Percentiles rank a stretch among this genome's conserved stretches.
phyloP scores from a whole-genome alignment of 805 yeast species.

The Kuraishia borneana region DNA sequence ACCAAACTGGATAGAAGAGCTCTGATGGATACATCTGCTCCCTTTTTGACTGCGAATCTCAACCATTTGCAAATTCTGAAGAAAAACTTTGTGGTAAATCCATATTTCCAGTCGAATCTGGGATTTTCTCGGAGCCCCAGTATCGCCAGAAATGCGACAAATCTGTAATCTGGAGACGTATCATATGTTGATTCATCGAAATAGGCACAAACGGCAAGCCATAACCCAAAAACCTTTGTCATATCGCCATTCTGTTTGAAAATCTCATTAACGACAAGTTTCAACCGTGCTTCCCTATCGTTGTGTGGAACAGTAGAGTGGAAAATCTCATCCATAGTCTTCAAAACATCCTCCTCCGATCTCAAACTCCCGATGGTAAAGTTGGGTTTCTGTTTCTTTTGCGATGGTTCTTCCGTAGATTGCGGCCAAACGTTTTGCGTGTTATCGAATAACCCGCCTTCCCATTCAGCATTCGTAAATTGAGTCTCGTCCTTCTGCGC shows the following conservation, averaged over 20 bases:
- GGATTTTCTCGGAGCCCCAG: background rate
- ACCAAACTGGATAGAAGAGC: slow-evolving; percentile 1
- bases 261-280: background rate
- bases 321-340: background rate
- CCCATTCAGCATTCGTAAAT: no score
- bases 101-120: slow-evolving; percentile 4
- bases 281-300: background rate
- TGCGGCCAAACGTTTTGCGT: no score
- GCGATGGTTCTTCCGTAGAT: no score
- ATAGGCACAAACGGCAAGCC: background rate
- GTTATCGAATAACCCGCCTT: no score
- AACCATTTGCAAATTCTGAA: slow-evolving; percentile 7
- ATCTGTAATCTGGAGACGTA: slow-evolving; percentile 5
- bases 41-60: slow-evolving; percentile 4
- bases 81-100: slow-evolving; percentile 3
- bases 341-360: background rate
- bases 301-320: background rate
- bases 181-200: slow-evolving; percentile 6
- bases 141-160: slow-evolving; percentile 4
- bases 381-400: no score
- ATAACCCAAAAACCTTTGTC: background rate
- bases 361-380: no score
- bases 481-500: no score
- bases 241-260: background rate
- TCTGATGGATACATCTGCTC: slow-evolving; percentile 2